phyloP scores from a whole-genome alignment of 805 yeast genomes.

The Metschnikowia chrysomelidarum region DNA sequence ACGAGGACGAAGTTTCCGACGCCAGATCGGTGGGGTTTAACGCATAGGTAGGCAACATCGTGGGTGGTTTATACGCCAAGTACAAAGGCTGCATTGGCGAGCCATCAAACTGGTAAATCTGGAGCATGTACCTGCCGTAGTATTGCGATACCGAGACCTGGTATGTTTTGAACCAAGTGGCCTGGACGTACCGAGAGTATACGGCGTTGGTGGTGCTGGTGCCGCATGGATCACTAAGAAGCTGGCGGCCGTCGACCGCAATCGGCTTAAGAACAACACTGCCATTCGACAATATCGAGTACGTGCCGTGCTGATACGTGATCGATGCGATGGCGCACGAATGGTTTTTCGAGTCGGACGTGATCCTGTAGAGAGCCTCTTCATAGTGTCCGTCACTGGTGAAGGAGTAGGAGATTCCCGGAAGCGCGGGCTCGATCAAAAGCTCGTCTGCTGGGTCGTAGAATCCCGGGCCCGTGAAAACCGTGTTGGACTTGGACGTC shows the following conservation, averaged over 20 bases:
- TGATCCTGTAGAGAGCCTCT: conserved; percentile 81
- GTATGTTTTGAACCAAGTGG: conserved; percentile 56
- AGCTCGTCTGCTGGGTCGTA: conserved; percentile 96
- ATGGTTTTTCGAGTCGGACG: conserved; percentile 69
- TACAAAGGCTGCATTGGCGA: conserved; percentile 81
- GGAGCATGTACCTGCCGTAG: conserved; percentile 78
- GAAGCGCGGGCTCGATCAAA: conserved; percentile 90
- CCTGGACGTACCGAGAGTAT: conserved; percentile 73
- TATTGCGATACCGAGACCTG: conserved; percentile 67
- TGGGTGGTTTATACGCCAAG: conserved; percentile 88
- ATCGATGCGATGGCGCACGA: conserved; percentile 80
- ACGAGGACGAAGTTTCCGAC: conserved; percentile 33
- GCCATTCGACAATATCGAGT: conserved; percentile 61
- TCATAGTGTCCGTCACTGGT: conserved; percentile 91
- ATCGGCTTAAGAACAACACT: conserved; percentile 69
- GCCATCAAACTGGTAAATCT: conserved; percentile 76
- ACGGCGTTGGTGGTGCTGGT: conserved; percentile 35
- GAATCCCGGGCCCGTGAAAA: conserved; percentile 95
- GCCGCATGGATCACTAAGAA: conserved; percentile 84
- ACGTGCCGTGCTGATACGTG: conserved; percentile 88
- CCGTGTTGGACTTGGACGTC: conserved; percentile 91
- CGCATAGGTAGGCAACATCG: conserved; percentile 92
- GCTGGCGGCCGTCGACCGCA: conserved; percentile 88
- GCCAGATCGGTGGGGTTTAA: conserved; percentile 74
- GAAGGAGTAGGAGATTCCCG: conserved; percentile 91